Evolutionary conservation across 257 asterid species (phyloP).

Genomic region (Verbena officinalis): DNA sequence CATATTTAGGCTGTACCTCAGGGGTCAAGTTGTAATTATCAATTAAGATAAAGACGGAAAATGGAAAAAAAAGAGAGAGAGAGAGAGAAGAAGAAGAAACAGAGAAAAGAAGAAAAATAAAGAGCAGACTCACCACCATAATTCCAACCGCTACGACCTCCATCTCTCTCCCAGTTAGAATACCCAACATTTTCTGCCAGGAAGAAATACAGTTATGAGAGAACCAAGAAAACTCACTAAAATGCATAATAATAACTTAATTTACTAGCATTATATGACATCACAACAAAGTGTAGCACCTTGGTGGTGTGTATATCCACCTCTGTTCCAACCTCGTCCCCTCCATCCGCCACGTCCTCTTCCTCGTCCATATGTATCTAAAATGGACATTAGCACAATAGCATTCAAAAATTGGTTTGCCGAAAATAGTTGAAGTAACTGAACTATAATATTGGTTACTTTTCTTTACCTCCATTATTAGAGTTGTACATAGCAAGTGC

Average conservation of each 20-base stretch:
- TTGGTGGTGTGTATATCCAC: constrained; percentile 56
- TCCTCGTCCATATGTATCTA: constrained; percentile 62
- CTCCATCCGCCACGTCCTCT: constrained; percentile 72
- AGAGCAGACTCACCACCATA: constrained; percentile 46
- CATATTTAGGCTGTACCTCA: no score
- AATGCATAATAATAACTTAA: neutral
- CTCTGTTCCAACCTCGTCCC: constrained; percentile 71
- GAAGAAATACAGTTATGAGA: neutral
- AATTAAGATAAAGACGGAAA: no score
- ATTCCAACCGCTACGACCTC: constrained; percentile 47
- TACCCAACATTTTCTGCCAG: constrained; percentile 42
- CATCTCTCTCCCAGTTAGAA: constrained; percentile 48
- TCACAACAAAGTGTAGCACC: constrained; percentile 9
- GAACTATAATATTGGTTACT: neutral
- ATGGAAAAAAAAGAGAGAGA: no score
- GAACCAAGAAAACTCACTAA: neutral
- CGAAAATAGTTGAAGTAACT: neutral
- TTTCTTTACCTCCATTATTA: constrained; percentile 48
- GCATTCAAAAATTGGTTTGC: neutral
- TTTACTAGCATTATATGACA: neutral
- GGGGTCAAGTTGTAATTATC: no score
- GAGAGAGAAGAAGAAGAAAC: no score
- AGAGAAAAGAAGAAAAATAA: no score
- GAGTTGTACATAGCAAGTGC: constrained; percentile 42
- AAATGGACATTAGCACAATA: constrained; percentile 6